A percentile compares a stretch with the other conserved stretches of the same genome.
phyloP scores from a whole-genome alignment of 2,329 filamentous ascomycete species.

The Fusarium miscanthi region DNA sequence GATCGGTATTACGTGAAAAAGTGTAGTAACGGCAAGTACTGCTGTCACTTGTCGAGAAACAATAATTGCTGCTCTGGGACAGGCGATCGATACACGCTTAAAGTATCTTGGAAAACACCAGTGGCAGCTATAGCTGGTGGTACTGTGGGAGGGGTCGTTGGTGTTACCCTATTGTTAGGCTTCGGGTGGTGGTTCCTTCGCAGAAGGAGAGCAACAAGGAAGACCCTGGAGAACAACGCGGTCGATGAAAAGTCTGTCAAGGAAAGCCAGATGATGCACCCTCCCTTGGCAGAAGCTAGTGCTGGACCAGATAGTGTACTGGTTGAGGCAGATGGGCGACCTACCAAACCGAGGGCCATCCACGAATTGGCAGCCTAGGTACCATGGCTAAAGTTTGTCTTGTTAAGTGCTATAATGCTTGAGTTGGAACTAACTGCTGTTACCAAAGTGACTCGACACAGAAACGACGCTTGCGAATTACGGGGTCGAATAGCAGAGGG shows the following conservation, averaged over 20 bases:
- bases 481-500: no score
- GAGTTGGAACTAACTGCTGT: background rate
- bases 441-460: background rate
- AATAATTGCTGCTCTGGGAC: background rate
- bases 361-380: background rate
- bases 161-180: background rate
- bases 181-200: background rate
- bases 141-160: background rate
- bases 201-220: background rate
- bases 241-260: background rate
- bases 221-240: fast-evolving
- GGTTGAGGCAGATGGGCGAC: background rate
- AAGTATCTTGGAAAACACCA: background rate
- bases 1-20: background rate
- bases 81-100: background rate
- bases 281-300: background rate
- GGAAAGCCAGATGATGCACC: background rate
- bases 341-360: background rate
- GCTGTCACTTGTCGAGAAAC: fast-evolving
- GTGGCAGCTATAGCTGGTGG: background rate
- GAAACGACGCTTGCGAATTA: background rate
- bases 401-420: background rate
- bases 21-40: background rate
- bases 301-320: background rate
- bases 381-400: no score